Percentiles rank a stretch among this genome's conserved stretches.
phyloP scores from a whole-genome alignment of 805 yeast genomes.

The Grigorovia transvaalensis region DNA sequence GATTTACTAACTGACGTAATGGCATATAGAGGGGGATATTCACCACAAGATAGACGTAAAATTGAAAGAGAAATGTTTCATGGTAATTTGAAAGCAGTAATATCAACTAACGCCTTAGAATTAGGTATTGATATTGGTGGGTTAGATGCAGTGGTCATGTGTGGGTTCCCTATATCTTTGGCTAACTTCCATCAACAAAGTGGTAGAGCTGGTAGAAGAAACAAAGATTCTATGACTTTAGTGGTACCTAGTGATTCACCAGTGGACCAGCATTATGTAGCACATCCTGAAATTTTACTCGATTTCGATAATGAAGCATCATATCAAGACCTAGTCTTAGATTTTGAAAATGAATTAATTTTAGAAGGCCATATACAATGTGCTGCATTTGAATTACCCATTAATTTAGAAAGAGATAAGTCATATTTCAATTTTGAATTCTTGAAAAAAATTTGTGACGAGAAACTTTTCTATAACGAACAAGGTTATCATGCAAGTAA shows the following conservation, averaged over 20 bases:
- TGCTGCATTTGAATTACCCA: constrained; percentile 81
- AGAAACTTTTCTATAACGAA: constrained; percentile 32
- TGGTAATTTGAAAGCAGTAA: constrained; percentile 74
- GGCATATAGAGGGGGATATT: constrained; percentile 94
- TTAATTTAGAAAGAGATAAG: constrained; percentile 42
- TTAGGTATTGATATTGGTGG: constrained; percentile 93
- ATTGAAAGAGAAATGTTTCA: constrained; percentile 87
- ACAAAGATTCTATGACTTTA: constrained; percentile 72
- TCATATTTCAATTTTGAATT: constrained; percentile 39
- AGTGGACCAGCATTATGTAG: constrained; percentile 74
- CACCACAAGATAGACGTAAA: constrained; percentile 71
- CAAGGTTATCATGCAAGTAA: constrained; percentile 46
- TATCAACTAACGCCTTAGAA: constrained; percentile 92
- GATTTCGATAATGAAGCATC: constrained; percentile 39
- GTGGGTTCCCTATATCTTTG: constrained; percentile 85
- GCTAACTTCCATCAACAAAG: constrained; percentile 89
- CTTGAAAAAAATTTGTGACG: constrained; percentile 29
- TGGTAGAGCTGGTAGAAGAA: constrained; percentile 93
- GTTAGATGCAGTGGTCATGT: constrained; percentile 80
- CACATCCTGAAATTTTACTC: constrained; percentile 32
- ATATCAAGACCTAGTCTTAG: constrained; percentile 49
- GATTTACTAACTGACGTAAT: constrained; percentile 55
- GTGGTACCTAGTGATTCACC: constrained; percentile 78
- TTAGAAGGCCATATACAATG: constrained; percentile 84
- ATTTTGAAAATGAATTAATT: constrained; percentile 50